These are phyloP conservation scores for Spinellus fusiger DNA, from an alignment of 192 early-diverging fungal species.

Conservation along the genomic window DNA sequence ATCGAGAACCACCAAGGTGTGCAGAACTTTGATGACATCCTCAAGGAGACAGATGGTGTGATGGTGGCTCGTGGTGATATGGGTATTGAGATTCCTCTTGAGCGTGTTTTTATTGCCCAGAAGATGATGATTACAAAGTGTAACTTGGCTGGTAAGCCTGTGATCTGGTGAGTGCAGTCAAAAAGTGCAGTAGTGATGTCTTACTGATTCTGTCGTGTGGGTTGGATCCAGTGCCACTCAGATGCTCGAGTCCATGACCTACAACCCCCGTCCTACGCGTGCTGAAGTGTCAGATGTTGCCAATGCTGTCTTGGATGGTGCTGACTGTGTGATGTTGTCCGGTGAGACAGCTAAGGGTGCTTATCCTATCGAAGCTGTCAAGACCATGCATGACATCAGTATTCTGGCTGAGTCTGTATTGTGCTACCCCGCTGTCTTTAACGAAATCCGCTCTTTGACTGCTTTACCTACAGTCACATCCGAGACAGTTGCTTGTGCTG, in stretches of 20 bases:
- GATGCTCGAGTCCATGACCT: constrained; percentile 95
- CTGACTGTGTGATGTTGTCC: constrained; percentile 98
- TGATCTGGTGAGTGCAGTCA: no score
- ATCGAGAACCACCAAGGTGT: constrained; percentile 98
- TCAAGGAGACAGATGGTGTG: constrained; percentile 88
- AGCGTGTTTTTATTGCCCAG: constrained; percentile 88
- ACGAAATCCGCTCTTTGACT: constrained; percentile 76
- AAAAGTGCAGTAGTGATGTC: no score
- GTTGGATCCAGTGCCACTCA: constrained; percentile 86
- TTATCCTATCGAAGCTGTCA: constrained; percentile 86
- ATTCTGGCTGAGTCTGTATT: constrained; percentile 88
- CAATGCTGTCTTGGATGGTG: constrained; percentile 96
- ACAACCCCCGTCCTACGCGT: constrained; percentile 97
- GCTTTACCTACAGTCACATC: constrained; percentile 73
- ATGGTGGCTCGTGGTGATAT: constrained; percentile 98
- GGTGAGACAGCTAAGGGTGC: constrained; percentile 96
- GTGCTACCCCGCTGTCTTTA: constrained; percentile 92
- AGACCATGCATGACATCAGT: constrained; percentile 93
- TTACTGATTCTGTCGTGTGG: no score
- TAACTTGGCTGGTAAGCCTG: constrained; percentile 94
- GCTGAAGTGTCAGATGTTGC: constrained; percentile 98
- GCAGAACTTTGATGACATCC: constrained; percentile 97
- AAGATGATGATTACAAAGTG: constrained; percentile 99
- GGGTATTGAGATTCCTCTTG: constrained; percentile 94
- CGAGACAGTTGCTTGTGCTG: constrained; percentile 89